These are phyloP conservation scores for Botryotinia narcissicola DNA, from an alignment of 2,329 filamentous ascomycete species.

Conservation along the genomic window DNA sequence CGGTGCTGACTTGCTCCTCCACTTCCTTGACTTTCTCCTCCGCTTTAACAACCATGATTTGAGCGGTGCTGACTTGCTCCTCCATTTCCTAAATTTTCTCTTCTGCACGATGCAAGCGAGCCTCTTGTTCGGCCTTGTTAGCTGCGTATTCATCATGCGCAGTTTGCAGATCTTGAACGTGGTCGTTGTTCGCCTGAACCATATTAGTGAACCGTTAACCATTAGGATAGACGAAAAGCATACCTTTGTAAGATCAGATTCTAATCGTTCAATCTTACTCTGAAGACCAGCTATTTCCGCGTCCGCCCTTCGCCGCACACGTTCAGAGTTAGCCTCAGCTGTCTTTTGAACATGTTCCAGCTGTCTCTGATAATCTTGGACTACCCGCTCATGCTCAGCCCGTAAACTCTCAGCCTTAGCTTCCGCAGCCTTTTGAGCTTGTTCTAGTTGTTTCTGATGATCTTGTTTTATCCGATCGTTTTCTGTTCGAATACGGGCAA, in stretches of 20 bases:
- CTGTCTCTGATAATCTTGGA: conserved; percentile 43
- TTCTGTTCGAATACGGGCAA: conserved; percentile 46
- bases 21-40: conserved; percentile 48
- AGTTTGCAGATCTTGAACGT: conserved; percentile 57
- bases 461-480: conserved; percentile 35
- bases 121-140: conserved; percentile 39
- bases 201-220: conserved; percentile 27
- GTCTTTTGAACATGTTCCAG: conserved; percentile 49
- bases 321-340: conserved; percentile 50
- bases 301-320: conserved; percentile 50
- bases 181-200: conserved; percentile 56
- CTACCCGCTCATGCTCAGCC: conserved; percentile 40
- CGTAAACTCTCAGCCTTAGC: conserved; percentile 48
- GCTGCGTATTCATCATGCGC: conserved; percentile 50
- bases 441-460: conserved; percentile 46
- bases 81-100: conserved; percentile 47
- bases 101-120: conserved; percentile 35
- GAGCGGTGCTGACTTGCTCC: conserved; percentile 33
- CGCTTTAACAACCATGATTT: conserved; percentile 38
- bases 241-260: conserved; percentile 62
- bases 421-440: conserved; percentile 48
- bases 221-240: conserved; percentile 11
- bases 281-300: conserved; percentile 63
- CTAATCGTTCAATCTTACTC: conserved; percentile 58
- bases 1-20: conserved; percentile 32